Conservation (phyloP, 345 rosid genomes). For the Ceriops zippeliana region DNA sequence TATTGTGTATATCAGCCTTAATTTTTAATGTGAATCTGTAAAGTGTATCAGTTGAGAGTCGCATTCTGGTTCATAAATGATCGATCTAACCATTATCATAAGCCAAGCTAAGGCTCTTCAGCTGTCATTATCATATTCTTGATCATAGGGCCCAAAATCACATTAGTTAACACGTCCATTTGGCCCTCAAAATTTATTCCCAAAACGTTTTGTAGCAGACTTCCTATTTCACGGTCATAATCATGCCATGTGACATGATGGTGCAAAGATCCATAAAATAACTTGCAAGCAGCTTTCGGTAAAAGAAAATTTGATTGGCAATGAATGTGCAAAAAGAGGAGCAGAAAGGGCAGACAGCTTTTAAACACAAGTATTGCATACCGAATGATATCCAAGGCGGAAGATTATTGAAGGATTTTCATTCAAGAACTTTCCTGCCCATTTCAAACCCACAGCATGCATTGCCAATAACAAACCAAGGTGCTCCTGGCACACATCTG, state of each 20-base stretch:
- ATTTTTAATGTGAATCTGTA: not conserved
- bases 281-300: not conserved
- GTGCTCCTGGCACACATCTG: slow-evolving; percentile 64
- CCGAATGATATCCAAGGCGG: slow-evolving; percentile 95
- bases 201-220: not conserved
- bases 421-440: slow-evolving; percentile 57
- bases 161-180: not conserved
- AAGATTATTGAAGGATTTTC: slow-evolving; percentile 71
- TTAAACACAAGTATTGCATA: slow-evolving; percentile 19
- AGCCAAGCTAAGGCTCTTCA: not conserved
- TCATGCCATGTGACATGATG: too few species aligned
- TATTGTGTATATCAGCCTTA: too few species aligned
- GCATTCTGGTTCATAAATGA: not conserved
- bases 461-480: slow-evolving; percentile 49
- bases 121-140: not conserved
- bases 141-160: not conserved
- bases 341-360: not conserved
- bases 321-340: not conserved
- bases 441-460: slow-evolving; percentile 74
- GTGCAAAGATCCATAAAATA: too few species aligned
- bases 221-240: too few species aligned
- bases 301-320: slow-evolving; percentile 1
- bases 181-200: not conserved
- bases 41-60: not conserved
- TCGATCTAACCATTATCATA: not conserved